These are phyloP conservation scores for Solanum medicagineum DNA, from an alignment of 257 asterid species.

Conservation along the genomic window DNA sequence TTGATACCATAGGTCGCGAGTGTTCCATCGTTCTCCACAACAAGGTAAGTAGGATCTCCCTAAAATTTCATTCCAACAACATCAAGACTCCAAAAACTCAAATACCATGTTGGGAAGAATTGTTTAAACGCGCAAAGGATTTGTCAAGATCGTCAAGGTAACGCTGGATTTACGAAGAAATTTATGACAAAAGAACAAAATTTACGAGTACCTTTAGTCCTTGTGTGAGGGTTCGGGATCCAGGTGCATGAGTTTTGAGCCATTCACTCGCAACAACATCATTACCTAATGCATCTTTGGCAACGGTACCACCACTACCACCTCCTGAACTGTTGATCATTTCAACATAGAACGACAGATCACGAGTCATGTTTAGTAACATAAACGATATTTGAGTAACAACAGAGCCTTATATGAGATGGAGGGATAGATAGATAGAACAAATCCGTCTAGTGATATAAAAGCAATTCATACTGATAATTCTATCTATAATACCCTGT, in stretches of 20 bases:
- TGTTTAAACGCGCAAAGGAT: neutral
- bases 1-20: conserved; percentile 88
- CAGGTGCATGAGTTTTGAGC: conserved; percentile 71
- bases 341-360: neutral
- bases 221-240: conserved; percentile 80
- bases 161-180: neutral
- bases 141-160: neutral
- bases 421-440: neutral
- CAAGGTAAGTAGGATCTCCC: conserved; percentile 98
- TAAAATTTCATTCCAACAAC: conserved; percentile 8
- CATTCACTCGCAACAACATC: conserved; percentile 61
- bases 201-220: conserved; percentile 62
- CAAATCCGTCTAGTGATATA: neutral
- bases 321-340: conserved; percentile 40
- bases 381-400: neutral
- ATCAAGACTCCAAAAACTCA: neutral
- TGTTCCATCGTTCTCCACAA: conserved; percentile 80
- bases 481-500: neutral
- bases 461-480: neutral
- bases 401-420: neutral
- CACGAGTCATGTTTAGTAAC: neutral
- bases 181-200: neutral
- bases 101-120: neutral
- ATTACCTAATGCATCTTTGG: conserved; percentile 88
- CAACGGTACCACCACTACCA: conserved; percentile 39